These are phyloP conservation scores for Fusarium subglutinans DNA, from an alignment of 2,329 filamentous ascomycete genomes.

Conservation along the genomic window DNA sequence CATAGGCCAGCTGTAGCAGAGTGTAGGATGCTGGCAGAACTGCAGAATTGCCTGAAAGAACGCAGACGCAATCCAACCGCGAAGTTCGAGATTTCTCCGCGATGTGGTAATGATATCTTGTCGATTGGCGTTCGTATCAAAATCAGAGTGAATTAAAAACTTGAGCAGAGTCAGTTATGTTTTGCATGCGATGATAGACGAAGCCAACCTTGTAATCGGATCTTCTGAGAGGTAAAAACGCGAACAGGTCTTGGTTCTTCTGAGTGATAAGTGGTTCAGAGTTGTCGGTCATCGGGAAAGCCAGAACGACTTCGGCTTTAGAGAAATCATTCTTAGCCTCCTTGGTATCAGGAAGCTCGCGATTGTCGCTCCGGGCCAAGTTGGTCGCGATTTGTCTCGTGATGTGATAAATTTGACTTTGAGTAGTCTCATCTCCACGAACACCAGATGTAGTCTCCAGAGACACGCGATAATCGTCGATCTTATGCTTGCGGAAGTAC, in stretches of 20 bases:
- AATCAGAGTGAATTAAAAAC: background rate
- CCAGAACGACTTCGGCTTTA: background rate
- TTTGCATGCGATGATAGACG: fast-evolving
- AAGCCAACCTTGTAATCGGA: background rate
- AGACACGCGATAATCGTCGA: background rate
- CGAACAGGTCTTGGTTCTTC: background rate
- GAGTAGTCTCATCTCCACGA: background rate
- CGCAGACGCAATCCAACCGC: background rate
- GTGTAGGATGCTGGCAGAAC: slow-evolving; percentile 18
- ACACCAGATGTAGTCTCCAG: background rate
- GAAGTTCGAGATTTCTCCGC: background rate
- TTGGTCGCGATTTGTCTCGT: background rate
- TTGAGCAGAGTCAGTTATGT: fast-evolving
- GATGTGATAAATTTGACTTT: slow-evolving; percentile 16
- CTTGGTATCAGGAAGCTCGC: background rate
- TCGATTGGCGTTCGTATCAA: background rate
- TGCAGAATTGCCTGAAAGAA: slow-evolving; percentile 8
- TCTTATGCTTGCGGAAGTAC: background rate
- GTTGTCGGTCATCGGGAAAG: slow-evolving; percentile 18
- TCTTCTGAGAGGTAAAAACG: background rate
- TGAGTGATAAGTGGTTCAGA: background rate
- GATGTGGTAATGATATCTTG: background rate
- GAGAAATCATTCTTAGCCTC: background rate
- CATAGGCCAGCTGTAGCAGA: slow-evolving; percentile 21
- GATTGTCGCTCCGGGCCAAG: background rate